Conservation (phyloP, 139 green algal genomes). For the Tetraselmis striata region DNA sequence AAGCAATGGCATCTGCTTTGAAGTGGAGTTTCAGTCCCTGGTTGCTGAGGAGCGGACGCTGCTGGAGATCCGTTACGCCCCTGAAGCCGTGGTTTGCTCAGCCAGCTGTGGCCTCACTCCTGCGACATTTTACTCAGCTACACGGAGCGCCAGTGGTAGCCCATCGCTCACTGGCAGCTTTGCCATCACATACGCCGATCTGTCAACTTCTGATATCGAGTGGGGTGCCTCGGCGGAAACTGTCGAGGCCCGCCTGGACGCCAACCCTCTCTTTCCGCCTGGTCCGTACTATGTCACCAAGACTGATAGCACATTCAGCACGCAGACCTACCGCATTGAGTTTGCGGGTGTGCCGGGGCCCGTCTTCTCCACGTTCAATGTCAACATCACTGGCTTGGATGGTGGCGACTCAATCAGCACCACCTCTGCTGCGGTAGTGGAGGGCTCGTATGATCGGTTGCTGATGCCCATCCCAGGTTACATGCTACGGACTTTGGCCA, state of each 20-base stretch:
- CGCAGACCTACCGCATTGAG: background rate
- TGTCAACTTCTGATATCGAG: background rate
- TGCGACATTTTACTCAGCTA: background rate
- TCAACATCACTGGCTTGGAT: background rate
- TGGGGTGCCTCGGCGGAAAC: background rate
- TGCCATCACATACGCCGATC: background rate
- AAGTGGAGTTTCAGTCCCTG: background rate
- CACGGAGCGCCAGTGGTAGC: background rate
- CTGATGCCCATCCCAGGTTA: background rate
- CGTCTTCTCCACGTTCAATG: background rate
- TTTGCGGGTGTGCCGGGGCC: background rate
- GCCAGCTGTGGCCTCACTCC: background rate
- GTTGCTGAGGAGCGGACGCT: background rate
- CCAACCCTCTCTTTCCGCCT: background rate
- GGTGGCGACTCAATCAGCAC: background rate
- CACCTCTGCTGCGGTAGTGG: background rate
- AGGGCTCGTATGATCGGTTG: background rate
- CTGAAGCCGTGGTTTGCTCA: background rate
- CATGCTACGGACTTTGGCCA: background rate
- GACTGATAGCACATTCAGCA: background rate
- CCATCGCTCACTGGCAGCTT: background rate
- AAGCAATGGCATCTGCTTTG: background rate
- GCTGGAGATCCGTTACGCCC: background rate
- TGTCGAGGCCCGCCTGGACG: background rate
- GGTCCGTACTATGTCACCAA: background rate